Percentiles rank a stretch among this genome's conserved stretches.
Conservation (phyloP, 441 rosid species). For the Pelargonium myrrhifolium region DNA sequence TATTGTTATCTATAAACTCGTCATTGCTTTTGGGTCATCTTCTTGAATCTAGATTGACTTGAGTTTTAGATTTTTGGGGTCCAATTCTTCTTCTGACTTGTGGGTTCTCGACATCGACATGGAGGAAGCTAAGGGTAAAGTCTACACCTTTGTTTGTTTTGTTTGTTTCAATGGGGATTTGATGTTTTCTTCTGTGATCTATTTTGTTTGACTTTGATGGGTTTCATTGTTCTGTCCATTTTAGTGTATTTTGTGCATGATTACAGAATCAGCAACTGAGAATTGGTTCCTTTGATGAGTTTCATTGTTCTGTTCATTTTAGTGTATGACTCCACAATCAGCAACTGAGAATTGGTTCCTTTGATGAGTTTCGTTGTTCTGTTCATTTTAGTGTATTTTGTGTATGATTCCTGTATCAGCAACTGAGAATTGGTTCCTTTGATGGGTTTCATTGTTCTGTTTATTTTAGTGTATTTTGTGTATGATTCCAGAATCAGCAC, state of each 20-base stretch:
- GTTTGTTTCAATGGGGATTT: not conserved
- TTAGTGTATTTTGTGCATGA: not conserved
- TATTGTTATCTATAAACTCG: no score
- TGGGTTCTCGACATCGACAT: conserved; percentile 9
- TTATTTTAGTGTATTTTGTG: no score
- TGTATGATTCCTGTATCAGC: no score
- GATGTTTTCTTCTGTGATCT: not conserved
- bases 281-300: no score
- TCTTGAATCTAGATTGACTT: not conserved
- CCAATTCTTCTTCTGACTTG: not conserved
- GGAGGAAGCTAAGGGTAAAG: conserved; percentile 25
- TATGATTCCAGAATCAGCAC: no score
- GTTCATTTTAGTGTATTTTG: no score
- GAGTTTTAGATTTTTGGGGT: not conserved
- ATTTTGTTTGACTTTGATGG: not conserved
- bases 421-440: no score
- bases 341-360: no score
- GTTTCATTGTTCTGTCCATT: not conserved
- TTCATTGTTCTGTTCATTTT: no score
- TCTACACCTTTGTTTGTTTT: conserved; percentile 2
- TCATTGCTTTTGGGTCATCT: not conserved
- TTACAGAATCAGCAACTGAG: not conserved
- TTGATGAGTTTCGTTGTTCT: no score
- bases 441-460: no score
- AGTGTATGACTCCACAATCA: no score